Conservation (phyloP, 2,329 filamentous ascomycete species). For the Lachnum nothofagi region DNA sequence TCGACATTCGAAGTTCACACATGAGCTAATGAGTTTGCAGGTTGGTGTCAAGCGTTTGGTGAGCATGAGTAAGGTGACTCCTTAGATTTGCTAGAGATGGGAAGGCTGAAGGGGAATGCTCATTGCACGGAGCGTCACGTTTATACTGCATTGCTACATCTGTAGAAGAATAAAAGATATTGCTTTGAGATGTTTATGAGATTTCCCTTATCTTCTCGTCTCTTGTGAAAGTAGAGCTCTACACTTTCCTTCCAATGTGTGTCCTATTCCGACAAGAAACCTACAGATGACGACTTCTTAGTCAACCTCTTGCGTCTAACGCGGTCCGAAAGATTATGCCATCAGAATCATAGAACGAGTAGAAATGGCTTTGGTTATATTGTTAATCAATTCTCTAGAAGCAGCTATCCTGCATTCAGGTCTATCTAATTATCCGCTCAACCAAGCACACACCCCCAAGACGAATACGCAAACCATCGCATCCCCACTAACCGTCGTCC, state of each 20-base stretch:
- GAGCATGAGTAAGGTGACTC: constrained; percentile 73
- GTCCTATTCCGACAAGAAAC: too few species aligned
- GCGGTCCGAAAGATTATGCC: too few species aligned
- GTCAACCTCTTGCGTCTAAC: too few species aligned
- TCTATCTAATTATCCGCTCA: constrained; percentile 21
- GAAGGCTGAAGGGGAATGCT: neutral
- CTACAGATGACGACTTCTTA: too few species aligned
- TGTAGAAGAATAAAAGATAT: neutral
- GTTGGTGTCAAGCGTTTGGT: constrained; percentile 72
- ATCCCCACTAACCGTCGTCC: constrained; percentile 65
- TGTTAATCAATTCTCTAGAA: too few species aligned
- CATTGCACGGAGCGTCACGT: neutral
- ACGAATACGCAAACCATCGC: constrained; percentile 75
- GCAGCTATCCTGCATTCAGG: neutral
- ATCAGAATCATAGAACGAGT: too few species aligned
- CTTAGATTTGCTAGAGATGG: constrained; percentile 30
- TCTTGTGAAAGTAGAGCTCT: neutral
- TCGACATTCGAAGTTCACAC: neutral
- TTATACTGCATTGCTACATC: neutral
- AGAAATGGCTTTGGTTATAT: too few species aligned
- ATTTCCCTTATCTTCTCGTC: too few species aligned
- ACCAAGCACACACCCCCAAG: constrained; percentile 42
- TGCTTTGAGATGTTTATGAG: too few species aligned
- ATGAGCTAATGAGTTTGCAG: constrained; percentile 45
- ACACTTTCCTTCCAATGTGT: too few species aligned